Base-by-base conservation (phyloP, 352 stramenopile genomes). In the Phytopythium litorale region DNA sequence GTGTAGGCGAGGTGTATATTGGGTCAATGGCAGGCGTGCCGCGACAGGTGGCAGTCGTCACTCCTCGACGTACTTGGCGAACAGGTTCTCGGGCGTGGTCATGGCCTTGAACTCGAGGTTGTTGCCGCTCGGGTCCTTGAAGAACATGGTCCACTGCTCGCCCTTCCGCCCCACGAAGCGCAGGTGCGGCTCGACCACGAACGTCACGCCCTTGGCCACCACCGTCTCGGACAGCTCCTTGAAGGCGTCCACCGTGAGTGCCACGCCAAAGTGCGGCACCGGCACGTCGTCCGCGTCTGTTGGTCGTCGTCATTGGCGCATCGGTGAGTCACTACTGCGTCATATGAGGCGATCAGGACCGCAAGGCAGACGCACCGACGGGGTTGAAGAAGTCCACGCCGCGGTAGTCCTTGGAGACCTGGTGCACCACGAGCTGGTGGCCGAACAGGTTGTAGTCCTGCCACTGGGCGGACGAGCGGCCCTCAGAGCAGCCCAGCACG, bases 111-210 rank as follows among this genome's bases (percentile, higher is more conserved):
- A 99, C 79, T 99, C 97, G 11, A 99, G 84, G 75, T 98, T 99
- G 75, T 99, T 99, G 60, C 92, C 93, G 62, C 83, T 97, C 16
- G 96, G 96, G 67, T 97, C 92, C 70, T 99, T 99, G 79, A 99
- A 99, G 75, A 99, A 99, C 97, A 99, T 99, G 38, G 97, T 99
- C 89, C 89, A 98, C 69, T 99, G 97, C 71, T 99, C 97, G 9
- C 97, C 97, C 57, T 97, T 97, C 63, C 85, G 79, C 25, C 92
- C 96, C 46, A 91, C 56, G 65, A 99, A 99, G 62, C 97, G 81
- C 43, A 98, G 71, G 68, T 98, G 94, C 19, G 97, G 97, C 67
- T 98, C 81, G 51, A 99, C 97, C 60, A 99, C 96, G 70, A 99
- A 99, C 43, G 94, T 68, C 23, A 99, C 82, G 32, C 76, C 76